A percentile compares a stretch with the other conserved stretches of the same genome.
These are phyloP conservation scores for Epichloe amarillans DNA, from an alignment of 2,329 filamentous ascomycete species.

Conservation along the genomic window DNA sequence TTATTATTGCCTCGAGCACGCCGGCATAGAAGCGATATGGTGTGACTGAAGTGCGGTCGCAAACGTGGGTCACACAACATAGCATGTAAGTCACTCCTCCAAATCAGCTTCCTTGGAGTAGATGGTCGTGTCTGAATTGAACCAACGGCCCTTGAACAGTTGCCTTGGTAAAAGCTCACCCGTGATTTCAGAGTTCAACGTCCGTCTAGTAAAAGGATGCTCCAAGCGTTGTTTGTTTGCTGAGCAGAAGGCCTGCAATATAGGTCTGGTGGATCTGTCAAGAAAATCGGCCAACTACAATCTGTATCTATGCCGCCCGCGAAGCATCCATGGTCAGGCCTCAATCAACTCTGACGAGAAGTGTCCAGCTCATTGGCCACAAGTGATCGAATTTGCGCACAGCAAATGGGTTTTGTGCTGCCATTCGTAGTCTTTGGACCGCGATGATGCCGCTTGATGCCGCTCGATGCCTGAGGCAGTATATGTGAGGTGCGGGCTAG, in stretches of 20 bases:
- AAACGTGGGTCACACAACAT: neutral
- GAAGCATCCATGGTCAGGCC: neutral
- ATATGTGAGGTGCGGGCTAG: slow-evolving; percentile 7
- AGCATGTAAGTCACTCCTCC: slow-evolving; percentile 1
- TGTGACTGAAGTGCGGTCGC: neutral
- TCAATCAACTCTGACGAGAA: neutral
- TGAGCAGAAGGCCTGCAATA: no score
- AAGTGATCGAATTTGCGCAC: slow-evolving; percentile 1
- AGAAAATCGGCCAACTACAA: no score
- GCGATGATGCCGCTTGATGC: slow-evolving; percentile 1
- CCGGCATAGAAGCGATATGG: neutral
- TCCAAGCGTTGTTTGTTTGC: no score
- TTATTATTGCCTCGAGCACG: neutral
- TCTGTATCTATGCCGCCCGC: no score
- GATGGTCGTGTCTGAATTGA: neutral
- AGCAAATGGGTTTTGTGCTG: slow-evolving; percentile 1
- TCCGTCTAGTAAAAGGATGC: no score
- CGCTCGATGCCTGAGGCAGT: slow-evolving; percentile 18
- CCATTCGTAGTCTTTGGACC: slow-evolving; percentile 5
- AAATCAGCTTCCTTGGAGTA: neutral
- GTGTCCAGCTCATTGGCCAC: slow-evolving; percentile 1
- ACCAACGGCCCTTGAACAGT: neutral
- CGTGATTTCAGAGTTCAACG: no score
- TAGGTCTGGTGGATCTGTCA: no score
- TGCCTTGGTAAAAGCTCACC: neutral